Base-by-base conservation (phyloP, 2,329 filamentous ascomycete species). In the Diaporthe velutina region DNA sequence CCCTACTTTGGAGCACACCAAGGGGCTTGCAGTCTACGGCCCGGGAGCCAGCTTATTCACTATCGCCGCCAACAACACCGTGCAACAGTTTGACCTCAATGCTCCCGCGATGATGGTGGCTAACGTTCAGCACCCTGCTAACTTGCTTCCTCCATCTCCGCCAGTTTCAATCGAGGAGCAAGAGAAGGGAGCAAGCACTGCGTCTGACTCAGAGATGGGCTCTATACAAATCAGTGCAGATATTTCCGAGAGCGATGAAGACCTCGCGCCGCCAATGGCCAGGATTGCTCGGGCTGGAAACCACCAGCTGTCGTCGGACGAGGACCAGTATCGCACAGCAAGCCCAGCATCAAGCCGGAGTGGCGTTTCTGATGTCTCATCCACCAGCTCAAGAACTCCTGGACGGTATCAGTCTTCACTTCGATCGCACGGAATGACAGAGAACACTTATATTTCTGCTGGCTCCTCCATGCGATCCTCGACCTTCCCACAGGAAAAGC, bases 11-110 rank as follows among this genome's bases (percentile, higher is more conserved):
- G 93, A 97, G 50, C 92, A 93, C 78, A 90, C 98, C 74, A 90
- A 91, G 77, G 96, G 95, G 22, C 89, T 99, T 57, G 93, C 96
- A 58, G 93, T 96, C 76, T 98, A 97, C 83, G 97, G 96, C 1
- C 93, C 96, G 0, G 95, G 94, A 9, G 96, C 96, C n/a, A 94
- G 91, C 9, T 89, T 99, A 33, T 99, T 99, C 84, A 98, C 96
- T 0, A 86, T 98, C 25, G 95, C 96, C 1, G 92, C 93, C 54
- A 95, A 96, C 79, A 93, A 96, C 81, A 97, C 95, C 4, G 93
- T 98, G 3, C 96, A 98, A 83, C 97, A 99, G 82, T 98, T 98
- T 81, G 96, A 98, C 81, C 88, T 98, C 57, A 98, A 97, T 79
- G 94, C 94, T 12, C 92, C 93, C 10, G 90, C 94, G 17, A 87